Conservation (phyloP, 1,284 basidiomycete genomes). For the Amylostereum chailletii region DNA sequence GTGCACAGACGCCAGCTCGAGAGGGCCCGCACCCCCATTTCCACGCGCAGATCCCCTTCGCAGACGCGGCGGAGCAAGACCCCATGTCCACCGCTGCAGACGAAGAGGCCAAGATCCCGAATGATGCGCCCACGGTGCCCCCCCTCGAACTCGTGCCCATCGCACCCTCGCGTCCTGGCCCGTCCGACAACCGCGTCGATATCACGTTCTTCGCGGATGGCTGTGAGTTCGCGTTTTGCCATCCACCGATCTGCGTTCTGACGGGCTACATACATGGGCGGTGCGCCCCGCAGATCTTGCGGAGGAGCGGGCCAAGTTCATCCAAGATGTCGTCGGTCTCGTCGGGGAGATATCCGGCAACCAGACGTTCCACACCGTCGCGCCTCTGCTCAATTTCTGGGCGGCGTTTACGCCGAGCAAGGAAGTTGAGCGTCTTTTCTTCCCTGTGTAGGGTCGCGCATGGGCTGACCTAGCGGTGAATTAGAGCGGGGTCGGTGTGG, state of each 20-base stretch:
- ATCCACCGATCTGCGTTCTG: neutral
- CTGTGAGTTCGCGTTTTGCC: slow-evolving; percentile 40
- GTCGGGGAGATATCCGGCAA: slow-evolving; percentile 64
- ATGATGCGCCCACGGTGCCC: slow-evolving; percentile 17
- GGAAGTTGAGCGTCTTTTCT: slow-evolving; percentile 33
- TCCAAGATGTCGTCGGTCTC: slow-evolving; percentile 58
- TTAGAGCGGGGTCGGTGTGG: slow-evolving; percentile 71
- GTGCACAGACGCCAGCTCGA: neutral
- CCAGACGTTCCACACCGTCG: slow-evolving; percentile 71
- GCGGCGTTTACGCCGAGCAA: slow-evolving; percentile 70
- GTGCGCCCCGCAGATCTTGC: slow-evolving; percentile 38
- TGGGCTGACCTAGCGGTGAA: neutral
- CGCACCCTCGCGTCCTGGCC: slow-evolving; percentile 42
- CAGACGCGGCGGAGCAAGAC: neutral
- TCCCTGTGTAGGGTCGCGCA: neutral
- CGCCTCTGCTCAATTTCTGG: slow-evolving; percentile 76
- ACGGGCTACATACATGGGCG: neutral
- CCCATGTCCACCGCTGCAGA: neutral
- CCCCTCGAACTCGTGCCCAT: slow-evolving; percentile 51
- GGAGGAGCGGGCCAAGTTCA: slow-evolving; percentile 57
- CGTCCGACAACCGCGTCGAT: slow-evolving; percentile 58
- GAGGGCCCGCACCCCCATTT: neutral
- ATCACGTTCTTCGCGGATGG: slow-evolving; percentile 80
- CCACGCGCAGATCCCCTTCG: neutral
- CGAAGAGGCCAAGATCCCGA: neutral